A percentile compares a stretch with the other conserved stretches of the same genome.
Evolutionary conservation across 306 rosid genomes (phyloP).

Genomic region (Cucumis hystrix): DNA sequence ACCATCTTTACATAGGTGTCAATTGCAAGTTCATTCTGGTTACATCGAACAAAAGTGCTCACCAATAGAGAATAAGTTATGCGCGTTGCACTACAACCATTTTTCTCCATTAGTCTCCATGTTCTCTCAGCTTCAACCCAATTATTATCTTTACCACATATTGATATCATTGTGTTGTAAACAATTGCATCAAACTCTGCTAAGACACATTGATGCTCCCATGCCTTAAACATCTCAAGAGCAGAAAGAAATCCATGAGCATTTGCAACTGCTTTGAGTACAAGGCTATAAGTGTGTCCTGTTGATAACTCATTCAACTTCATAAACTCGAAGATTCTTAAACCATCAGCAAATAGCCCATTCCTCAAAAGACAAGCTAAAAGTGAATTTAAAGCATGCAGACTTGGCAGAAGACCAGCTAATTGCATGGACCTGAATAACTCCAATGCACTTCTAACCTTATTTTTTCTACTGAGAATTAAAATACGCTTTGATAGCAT

Average conservation of each 20-base stretch:
- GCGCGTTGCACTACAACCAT: conserved; percentile 30
- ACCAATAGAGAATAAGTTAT: conserved; percentile 54
- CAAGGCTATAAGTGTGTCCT: conserved; percentile 64
- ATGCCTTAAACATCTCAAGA: conserved; percentile 32
- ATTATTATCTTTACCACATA: conserved; percentile 44
- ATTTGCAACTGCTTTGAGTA: conserved; percentile 53
- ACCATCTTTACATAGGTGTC: conserved; percentile 66
- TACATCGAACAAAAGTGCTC: conserved; percentile 43
- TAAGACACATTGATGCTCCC: conserved; percentile 28
- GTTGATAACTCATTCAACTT: conserved; percentile 37
- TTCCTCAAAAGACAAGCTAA: conserved; percentile 67
- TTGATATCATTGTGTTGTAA: conserved; percentile 75
- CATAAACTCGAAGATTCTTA: conserved; percentile 42
- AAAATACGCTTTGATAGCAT: conserved; percentile 51
- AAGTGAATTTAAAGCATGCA: conserved; percentile 76
- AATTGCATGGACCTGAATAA: conserved; percentile 63
- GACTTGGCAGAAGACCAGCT: conserved; percentile 49
- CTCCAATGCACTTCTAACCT: conserved; percentile 60
- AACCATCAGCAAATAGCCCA: conserved; percentile 39
- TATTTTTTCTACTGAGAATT: conserved; percentile 72
- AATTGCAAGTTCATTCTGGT: conserved; percentile 63
- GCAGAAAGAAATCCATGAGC: conserved; percentile 37
- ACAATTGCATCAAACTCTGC: conserved; percentile 49
- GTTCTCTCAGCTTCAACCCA: conserved; percentile 67
- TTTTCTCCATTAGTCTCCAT: conserved; percentile 62